These are phyloP conservation scores for Lachnellula cervina DNA, from an alignment of 2,329 filamentous ascomycete species.

Conservation along the genomic window DNA sequence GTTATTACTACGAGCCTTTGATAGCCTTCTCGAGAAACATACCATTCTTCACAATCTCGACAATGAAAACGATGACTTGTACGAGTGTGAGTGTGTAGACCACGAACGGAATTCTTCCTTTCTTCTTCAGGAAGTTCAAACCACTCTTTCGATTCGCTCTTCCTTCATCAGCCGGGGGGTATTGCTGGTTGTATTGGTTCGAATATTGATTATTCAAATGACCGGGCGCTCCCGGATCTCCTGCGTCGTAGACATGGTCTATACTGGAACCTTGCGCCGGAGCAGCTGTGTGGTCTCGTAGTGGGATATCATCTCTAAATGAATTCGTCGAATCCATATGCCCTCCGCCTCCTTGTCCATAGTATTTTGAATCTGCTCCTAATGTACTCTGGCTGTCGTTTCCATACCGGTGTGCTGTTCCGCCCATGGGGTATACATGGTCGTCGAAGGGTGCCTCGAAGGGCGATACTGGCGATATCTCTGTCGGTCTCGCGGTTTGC, in stretches of 20 bases:
- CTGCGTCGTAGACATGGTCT: slow-evolving; percentile 60
- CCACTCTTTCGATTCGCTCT: slow-evolving; percentile 42
- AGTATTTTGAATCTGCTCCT: slow-evolving; percentile 55
- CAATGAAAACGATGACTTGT: slow-evolving; percentile 83
- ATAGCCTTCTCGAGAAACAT: slow-evolving; percentile 32
- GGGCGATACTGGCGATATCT: slow-evolving; percentile 41
- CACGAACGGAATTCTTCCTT: slow-evolving; percentile 61
- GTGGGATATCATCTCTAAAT: slow-evolving; percentile 50
- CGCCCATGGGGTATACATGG: slow-evolving; percentile 52
- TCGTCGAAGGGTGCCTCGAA: slow-evolving; percentile 67
- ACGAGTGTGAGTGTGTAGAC: slow-evolving; percentile 73
- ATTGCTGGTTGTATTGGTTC: not conserved
- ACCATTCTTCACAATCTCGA: slow-evolving; percentile 81
- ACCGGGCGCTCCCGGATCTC: slow-evolving; percentile 30
- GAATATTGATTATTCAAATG: slow-evolving; percentile 7
- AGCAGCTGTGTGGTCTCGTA: slow-evolving; percentile 46
- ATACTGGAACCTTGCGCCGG: slow-evolving; percentile 31
- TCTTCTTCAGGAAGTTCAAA: slow-evolving; percentile 43
- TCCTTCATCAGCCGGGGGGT: slow-evolving; percentile 27
- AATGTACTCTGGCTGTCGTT: slow-evolving; percentile 31
- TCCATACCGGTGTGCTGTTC: slow-evolving; percentile 31
- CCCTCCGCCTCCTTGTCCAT: slow-evolving; percentile 41
- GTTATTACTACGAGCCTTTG: slow-evolving; percentile 10
- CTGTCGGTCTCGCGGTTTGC: slow-evolving; percentile 11
- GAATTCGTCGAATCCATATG: slow-evolving; percentile 31